phyloP scores from a whole-genome alignment of 2,329 filamentous ascomycete species.

The Allantophomopsis lycopodina region DNA sequence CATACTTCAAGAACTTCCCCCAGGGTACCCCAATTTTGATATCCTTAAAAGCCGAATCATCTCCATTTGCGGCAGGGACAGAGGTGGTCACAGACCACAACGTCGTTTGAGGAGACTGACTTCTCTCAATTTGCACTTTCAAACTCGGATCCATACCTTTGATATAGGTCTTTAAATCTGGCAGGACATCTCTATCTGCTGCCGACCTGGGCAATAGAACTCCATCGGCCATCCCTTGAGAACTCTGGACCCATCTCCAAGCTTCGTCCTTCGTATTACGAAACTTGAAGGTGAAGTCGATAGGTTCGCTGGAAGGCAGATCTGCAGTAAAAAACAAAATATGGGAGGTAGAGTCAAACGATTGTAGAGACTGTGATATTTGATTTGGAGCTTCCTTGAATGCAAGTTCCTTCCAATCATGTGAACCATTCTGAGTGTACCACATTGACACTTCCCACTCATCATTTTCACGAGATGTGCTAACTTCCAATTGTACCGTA shows the following conservation, averaged over 20 bases:
- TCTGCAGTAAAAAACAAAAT: constrained; percentile 38
- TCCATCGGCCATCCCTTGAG: constrained; percentile 49
- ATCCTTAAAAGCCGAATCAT: constrained; percentile 38
- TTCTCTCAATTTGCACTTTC: constrained; percentile 35
- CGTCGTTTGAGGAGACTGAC: constrained; percentile 54
- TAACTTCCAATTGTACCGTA: constrained; percentile 56
- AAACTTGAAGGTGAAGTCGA: constrained; percentile 62
- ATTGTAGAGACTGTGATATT: constrained; percentile 37
- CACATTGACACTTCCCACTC: constrained; percentile 65
- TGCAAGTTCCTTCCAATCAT: constrained; percentile 37
- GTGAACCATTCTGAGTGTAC: constrained; percentile 39
- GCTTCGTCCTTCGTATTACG: constrained; percentile 32
- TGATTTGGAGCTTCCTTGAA: constrained; percentile 7
- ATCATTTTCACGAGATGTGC: constrained; percentile 34
- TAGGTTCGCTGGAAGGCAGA: constrained; percentile 30
- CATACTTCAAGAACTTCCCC: constrained; percentile 18
- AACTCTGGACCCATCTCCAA: constrained; percentile 62
- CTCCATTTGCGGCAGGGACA: constrained; percentile 39
- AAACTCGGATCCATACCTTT: constrained; percentile 41
- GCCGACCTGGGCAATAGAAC: constrained; percentile 31
- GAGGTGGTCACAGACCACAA: constrained; percentile 53
- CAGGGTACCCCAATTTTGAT: constrained; percentile 18
- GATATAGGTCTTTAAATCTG: constrained; percentile 32
- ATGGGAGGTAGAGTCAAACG: constrained; percentile 11
- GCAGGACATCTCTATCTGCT: constrained; percentile 8